A percentile compares a stretch with the other conserved stretches of the same genome.
phyloP scores from a whole-genome alignment of 192 early-diverging fungal species.

The Phycomyces nitens region DNA sequence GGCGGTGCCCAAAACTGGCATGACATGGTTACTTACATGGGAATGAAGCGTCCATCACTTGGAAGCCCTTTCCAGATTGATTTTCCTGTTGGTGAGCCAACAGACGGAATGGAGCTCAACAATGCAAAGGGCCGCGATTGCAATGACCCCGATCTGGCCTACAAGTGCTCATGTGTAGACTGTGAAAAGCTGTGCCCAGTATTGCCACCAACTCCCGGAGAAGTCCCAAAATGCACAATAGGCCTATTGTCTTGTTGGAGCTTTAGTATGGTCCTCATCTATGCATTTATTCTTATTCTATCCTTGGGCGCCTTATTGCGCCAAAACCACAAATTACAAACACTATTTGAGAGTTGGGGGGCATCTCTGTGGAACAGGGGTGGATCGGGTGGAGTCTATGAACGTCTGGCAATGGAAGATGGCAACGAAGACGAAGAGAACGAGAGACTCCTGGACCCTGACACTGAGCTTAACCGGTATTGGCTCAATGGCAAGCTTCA shows the following conservation, averaged over 20 bases:
- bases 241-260: constrained; percentile 47
- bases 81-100: constrained; percentile 40
- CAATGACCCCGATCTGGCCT: constrained; percentile 46
- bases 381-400: constrained; percentile 24
- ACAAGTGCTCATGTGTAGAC: constrained; percentile 61
- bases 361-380: not conserved
- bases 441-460: constrained; percentile 40
- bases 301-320: not conserved
- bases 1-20: constrained; percentile 57
- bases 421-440: constrained; percentile 29
- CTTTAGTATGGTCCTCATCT: constrained; percentile 42
- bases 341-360: not conserved
- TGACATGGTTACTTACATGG: constrained; percentile 55
- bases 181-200: constrained; percentile 54
- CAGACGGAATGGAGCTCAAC: constrained; percentile 14
- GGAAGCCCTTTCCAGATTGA: constrained; percentile 66
- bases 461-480: constrained; percentile 45
- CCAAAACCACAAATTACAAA: not conserved
- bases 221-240: constrained; percentile 39
- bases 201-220: constrained; percentile 45
- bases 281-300: constrained; percentile 25
- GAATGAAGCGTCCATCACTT: constrained; percentile 43
- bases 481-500: constrained; percentile 48
- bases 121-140: constrained; percentile 36
- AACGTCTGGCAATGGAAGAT: constrained; percentile 42